Evolutionary conservation across 2,329 filamentous ascomycete species (phyloP), one percentile per base, ranked within the genome.

Genomic region (Ophiocordyceps robertsii): DNA sequence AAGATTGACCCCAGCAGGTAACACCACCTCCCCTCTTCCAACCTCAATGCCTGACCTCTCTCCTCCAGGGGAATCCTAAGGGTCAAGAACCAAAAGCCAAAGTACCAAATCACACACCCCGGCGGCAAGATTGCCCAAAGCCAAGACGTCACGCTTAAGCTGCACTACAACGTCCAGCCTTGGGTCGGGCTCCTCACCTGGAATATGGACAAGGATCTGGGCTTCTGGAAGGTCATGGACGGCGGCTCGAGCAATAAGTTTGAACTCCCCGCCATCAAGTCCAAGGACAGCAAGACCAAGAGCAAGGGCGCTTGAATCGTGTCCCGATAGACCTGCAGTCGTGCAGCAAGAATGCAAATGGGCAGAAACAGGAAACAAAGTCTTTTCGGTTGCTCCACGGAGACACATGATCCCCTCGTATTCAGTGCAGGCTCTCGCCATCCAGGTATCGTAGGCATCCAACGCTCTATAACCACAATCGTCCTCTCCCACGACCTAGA

Each of bases 161-260:
- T 96, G 42, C 82, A 92, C 57, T 98, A 94, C 78, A 96, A 96
- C 65, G 84, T 96, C 46, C 92, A 98, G 70, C 92, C 92, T 29
- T 96, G 90, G 86, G 87, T 98, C 11, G 92, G 92, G 13, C 65
- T 82, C 41, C 64, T 96, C 60, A 83, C 83, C 36, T 98, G 92
- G 92, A 82, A 83, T 55, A 69, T 77, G 48, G 61, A 69, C 48
- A 52, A 57, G 36, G 68, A 75, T 49, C 61, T 75, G 43, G 75
- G 75, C 10, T 59, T 66, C 40, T 89, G 84, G 84, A 72, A 78
- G 64, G 69, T 66, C 42, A 54, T 88, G 47, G 66, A 69, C 51
- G 78, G 75, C 6, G 82, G 81, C n/a, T 57, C 72, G 49, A 85
- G 78, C 56, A 69, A 76, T 50, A 57, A 57, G 27, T 88, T 89